These are phyloP conservation scores for Oxytropis ochrocephala DNA, from an alignment of 306 rosid species.

Conservation along the genomic window DNA sequence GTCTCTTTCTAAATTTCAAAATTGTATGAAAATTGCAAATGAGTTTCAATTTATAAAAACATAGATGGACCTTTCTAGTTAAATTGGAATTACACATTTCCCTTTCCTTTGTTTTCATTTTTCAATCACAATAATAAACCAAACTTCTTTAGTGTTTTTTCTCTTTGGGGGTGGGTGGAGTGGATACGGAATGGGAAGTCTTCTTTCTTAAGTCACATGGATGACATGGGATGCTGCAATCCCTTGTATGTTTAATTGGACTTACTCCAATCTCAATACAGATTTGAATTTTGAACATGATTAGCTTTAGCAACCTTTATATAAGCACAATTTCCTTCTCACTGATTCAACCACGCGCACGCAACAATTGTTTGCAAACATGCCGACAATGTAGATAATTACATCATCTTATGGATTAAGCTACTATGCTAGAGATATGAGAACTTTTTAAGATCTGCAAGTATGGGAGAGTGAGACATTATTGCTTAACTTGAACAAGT, in stretches of 20 bases:
- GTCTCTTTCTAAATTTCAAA: background rate
- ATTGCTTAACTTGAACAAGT: conserved; percentile 10
- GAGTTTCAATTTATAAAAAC: background rate
- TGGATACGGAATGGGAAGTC: background rate
- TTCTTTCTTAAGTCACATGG: background rate
- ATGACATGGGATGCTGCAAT: conserved; percentile 6
- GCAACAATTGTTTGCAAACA: background rate
- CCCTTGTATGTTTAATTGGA: background rate
- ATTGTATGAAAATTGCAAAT: background rate
- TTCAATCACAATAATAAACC: background rate
- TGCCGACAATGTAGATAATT: background rate
- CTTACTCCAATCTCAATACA: background rate
- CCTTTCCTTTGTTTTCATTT: background rate
- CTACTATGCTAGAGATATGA: background rate
- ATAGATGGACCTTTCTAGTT: background rate
- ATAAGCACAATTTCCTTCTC: background rate
- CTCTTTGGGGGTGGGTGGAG: background rate
- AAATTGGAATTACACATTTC: background rate
- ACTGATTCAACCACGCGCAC: background rate
- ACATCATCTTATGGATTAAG: conserved; percentile 1
- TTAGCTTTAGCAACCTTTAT: background rate
- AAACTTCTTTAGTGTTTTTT: background rate
- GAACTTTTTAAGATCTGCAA: background rate
- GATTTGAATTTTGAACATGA: background rate
- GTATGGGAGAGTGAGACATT: background rate